These are phyloP conservation scores for Epichloe elymi DNA, from an alignment of 2,329 filamentous ascomycete genomes.

Conservation along the genomic window DNA sequence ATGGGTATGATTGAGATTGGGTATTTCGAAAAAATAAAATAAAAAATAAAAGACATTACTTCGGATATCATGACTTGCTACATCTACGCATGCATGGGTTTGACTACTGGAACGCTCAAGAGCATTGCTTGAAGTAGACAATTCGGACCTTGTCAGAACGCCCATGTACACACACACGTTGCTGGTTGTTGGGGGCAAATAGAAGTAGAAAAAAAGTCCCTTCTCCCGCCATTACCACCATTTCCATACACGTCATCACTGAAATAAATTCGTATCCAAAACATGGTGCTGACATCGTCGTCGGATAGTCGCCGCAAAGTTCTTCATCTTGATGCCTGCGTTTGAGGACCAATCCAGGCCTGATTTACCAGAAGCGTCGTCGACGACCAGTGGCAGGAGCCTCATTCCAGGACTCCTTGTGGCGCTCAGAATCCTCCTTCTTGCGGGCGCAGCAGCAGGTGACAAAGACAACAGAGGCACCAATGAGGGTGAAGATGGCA, in stretches of 20 bases:
- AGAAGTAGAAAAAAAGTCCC: too few relatives aligned
- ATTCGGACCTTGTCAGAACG: too few relatives aligned
- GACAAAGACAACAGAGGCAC: conserved; percentile 43
- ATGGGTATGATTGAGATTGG: neutral
- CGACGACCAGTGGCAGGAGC: conserved; percentile 4
- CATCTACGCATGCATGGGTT: neutral
- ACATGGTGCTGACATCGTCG: neutral
- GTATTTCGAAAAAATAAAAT: neutral
- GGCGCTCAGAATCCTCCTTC: conserved; percentile 15
- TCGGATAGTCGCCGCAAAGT: neutral
- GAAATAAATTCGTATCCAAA: too few relatives aligned
- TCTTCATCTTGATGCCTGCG: neutral
- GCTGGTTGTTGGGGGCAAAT: too few relatives aligned
- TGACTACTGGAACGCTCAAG: neutral
- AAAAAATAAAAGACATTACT: neutral
- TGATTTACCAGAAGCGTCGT: conserved; percentile 10
- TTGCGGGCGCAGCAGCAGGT: conserved; percentile 44
- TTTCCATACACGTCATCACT: neutral
- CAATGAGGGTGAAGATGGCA: conserved; percentile 41
- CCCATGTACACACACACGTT: too few relatives aligned
- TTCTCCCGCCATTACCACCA: too few relatives aligned
- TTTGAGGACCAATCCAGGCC: neutral
- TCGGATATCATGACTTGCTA: neutral
- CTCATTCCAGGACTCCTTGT: conserved; percentile 14
- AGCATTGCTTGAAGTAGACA: too few relatives aligned